Percentiles rank a stretch among this genome's conserved stretches.
These are phyloP conservation scores for Lepidium africanum DNA, from an alignment of 345 rosid genomes.

Conservation along the genomic window DNA sequence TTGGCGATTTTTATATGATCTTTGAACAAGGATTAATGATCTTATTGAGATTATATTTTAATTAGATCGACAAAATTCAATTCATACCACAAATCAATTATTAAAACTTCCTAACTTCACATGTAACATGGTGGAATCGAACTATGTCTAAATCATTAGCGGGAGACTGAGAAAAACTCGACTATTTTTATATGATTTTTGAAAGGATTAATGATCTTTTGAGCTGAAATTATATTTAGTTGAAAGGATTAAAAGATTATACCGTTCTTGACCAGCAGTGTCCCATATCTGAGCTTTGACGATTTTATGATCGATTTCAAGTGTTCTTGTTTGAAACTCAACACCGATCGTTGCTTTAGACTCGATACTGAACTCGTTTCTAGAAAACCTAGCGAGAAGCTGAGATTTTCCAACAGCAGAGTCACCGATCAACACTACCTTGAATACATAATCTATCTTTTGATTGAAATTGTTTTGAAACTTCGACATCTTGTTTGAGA, in stretches of 20 bases:
- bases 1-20: too few relatives aligned
- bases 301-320: constrained; percentile 46
- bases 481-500: constrained; percentile 30
- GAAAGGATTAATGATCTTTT: background rate
- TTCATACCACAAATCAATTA: too few relatives aligned
- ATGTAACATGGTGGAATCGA: too few relatives aligned
- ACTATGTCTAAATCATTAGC: too few relatives aligned
- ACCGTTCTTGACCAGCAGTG: constrained; percentile 81
- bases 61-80: too few relatives aligned
- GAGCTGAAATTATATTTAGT: too few relatives aligned
- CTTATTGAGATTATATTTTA: too few relatives aligned
- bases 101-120: too few relatives aligned
- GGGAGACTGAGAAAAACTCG: too few relatives aligned
- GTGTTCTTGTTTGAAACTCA: constrained; percentile 57
- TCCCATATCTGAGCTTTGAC: constrained; percentile 80
- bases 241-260: background rate
- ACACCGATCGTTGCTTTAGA: constrained; percentile 72
- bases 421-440: constrained; percentile 59
- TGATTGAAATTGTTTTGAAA: constrained; percentile 38
- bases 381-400: constrained; percentile 58
- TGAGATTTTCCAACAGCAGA: constrained; percentile 73
- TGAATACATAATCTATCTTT: constrained; percentile 62
- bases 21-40: background rate
- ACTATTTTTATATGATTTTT: too few relatives aligned
- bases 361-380: constrained; percentile 53